These are phyloP conservation scores for Diplotaxis tenuifolia DNA, from an alignment of 345 rosid species.

Conservation along the genomic window DNA sequence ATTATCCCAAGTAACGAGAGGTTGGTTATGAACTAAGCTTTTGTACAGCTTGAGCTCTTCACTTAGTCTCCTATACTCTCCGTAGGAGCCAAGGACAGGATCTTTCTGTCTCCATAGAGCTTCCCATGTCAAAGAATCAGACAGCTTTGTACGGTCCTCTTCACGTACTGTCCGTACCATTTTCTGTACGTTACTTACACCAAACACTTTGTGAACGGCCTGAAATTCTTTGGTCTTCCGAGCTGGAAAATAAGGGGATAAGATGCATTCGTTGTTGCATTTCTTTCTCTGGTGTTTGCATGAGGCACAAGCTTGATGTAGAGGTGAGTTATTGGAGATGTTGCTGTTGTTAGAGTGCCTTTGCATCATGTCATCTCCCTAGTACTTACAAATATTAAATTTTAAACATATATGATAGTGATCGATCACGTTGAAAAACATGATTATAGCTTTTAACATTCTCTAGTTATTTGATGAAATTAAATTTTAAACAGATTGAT, in stretches of 20 bases:
- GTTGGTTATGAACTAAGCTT: constrained; percentile 33
- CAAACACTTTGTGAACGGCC: constrained; percentile 41
- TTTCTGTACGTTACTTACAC: constrained; percentile 48
- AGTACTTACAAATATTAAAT: not conserved
- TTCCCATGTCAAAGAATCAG: constrained; percentile 81
- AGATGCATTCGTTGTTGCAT: constrained; percentile 39
- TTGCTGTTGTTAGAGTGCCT: not conserved
- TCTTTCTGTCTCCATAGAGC: constrained; percentile 66
- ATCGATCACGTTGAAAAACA: no score
- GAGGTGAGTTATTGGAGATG: constrained; percentile 15
- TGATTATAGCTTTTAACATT: no score
- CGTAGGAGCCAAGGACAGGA: constrained; percentile 58
- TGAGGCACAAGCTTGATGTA: constrained; percentile 45
- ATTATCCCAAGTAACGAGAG: constrained; percentile 29
- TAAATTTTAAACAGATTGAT: no score
- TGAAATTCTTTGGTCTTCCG: constrained; percentile 39
- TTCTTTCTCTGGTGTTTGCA: constrained; percentile 43
- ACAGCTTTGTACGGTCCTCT: constrained; percentile 46
- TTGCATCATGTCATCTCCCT: constrained; percentile 38
- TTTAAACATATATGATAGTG: not conserved
- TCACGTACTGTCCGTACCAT: constrained; percentile 44
- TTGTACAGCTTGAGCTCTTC: constrained; percentile 57
- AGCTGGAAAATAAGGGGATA: constrained; percentile 37
- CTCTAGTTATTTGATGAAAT: no score
- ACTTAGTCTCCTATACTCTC: constrained; percentile 50